phyloP scores from a whole-genome alignment of 192 early-diverging fungal species.

The Backusella australiensis region DNA sequence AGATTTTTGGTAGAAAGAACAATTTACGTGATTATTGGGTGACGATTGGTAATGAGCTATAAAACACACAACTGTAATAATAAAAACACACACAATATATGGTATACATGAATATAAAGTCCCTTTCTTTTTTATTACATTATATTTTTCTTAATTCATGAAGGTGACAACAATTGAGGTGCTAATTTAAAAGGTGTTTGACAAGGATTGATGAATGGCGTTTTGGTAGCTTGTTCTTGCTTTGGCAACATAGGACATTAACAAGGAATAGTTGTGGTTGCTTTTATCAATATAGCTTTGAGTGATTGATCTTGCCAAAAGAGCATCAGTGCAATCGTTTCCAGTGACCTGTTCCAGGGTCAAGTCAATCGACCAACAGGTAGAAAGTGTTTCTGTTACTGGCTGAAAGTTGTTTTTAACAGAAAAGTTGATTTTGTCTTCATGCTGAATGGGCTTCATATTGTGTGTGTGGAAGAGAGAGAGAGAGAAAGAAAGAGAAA shows the following conservation, averaged over 20 bases:
- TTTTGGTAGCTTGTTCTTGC: neutral
- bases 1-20: constrained; percentile 96
- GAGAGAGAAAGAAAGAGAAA: neutral
- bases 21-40: constrained; percentile 97
- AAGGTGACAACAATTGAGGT: neutral
- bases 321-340: neutral
- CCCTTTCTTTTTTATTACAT: neutral
- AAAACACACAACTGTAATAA: constrained; percentile 14
- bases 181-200: neutral
- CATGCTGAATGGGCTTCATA: neutral
- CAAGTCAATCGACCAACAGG: neutral
- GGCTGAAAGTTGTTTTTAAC: neutral
- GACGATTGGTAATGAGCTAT: constrained; percentile 96
- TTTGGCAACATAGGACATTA: neutral
- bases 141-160: neutral
- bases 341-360: neutral
- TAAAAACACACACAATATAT: no score
- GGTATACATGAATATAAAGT: neutral
- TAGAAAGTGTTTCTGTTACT: neutral
- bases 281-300: neutral
- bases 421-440: neutral
- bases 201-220: constrained; percentile 4
- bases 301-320: neutral
- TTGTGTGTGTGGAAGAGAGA: neutral
- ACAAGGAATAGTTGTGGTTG: neutral